A percentile compares a stretch with the other conserved stretches of the same genome.
Conservation (phyloP, 2,329 filamentous ascomycete species). For the Aspergillus sp. region DNA sequence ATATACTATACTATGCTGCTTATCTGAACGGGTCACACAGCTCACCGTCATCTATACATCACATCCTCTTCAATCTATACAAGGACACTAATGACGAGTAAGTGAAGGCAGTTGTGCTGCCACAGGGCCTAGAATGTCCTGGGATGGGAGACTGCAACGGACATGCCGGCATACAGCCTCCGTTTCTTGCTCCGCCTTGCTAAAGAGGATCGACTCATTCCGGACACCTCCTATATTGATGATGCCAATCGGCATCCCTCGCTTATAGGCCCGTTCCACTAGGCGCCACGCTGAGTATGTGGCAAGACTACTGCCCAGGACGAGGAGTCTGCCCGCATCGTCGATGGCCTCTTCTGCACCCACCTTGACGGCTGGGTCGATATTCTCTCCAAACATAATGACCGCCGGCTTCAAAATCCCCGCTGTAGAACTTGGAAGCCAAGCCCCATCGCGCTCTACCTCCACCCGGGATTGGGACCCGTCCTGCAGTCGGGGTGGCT, state of each 20-base stretch:
- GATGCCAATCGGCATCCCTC: conserved; percentile 81
- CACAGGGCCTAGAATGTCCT: conserved; percentile 46
- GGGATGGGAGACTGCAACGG: conserved; percentile 46
- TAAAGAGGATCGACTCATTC: conserved; percentile 49
- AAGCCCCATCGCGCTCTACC: conserved; percentile 79
- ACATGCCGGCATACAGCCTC: conserved; percentile 32
- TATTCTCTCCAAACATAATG: conserved; percentile 95
- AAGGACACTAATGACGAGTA: background rate
- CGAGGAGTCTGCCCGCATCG: conserved; percentile 70
- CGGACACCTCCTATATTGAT: conserved; percentile 68
- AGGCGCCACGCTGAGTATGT: conserved; percentile 95
- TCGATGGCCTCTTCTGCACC: conserved; percentile 81
- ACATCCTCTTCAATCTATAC: background rate
- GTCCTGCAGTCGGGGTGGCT: conserved; percentile 60
- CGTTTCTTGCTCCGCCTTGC: conserved; percentile 24
- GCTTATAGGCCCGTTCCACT: conserved; percentile 78
- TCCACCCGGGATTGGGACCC: conserved; percentile 62
- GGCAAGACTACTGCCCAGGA: conserved; percentile 86
- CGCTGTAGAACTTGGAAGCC: conserved; percentile 64
- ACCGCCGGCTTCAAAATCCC: conserved; percentile 91
- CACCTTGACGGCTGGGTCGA: conserved; percentile 67
- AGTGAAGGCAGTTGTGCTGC: conserved; percentile 31
- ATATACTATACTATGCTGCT: background rate
- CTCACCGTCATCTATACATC: background rate
- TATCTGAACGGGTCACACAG: background rate